These are phyloP conservation scores for Scedosporium boydii DNA, from an alignment of 2,329 filamentous ascomycete species.

Conservation along the genomic window DNA sequence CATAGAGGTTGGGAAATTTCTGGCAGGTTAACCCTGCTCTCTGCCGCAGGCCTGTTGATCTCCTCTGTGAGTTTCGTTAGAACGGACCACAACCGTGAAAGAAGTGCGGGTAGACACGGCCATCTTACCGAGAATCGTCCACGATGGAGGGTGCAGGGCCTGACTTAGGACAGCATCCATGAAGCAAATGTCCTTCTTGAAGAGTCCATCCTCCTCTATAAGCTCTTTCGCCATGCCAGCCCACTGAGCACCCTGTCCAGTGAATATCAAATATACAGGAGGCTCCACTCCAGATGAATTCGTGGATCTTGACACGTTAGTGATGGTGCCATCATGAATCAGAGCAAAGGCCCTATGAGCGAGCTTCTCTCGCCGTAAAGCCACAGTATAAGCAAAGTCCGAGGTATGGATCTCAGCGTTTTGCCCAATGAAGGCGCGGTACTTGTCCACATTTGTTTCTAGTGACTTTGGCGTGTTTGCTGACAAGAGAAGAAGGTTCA, in stretches of 20 bases:
- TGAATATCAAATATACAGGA: constrained; percentile 10
- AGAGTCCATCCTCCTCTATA: constrained; percentile 10
- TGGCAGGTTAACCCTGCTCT: constrained; percentile 24
- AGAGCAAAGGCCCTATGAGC: constrained; percentile 17
- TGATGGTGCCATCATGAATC: constrained; percentile 3
- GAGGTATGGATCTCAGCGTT: constrained; percentile 6
- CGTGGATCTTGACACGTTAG: constrained; percentile 11
- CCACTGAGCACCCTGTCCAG: constrained; percentile 4
- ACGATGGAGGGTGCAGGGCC: constrained; percentile 24
- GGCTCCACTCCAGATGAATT: constrained; percentile 3
- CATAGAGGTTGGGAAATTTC: constrained; percentile 33
- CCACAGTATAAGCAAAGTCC: constrained; percentile 21
- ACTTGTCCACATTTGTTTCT: constrained; percentile 5
- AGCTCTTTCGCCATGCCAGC: constrained; percentile 2
- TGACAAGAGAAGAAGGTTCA: constrained; percentile 12
- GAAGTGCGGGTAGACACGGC: not conserved
- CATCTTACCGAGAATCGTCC: constrained; percentile 1
- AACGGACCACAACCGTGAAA: too few relatives aligned
- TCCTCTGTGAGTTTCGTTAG: constrained; percentile 21
- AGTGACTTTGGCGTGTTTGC: constrained; percentile 11
- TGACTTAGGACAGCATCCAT: constrained; percentile 19
- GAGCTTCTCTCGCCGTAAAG: constrained; percentile 17
- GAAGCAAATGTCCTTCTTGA: constrained; percentile 10
- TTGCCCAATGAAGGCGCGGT: constrained; percentile 13
- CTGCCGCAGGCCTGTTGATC: constrained; percentile 21